These are phyloP conservation scores for Lithospermum erythrorhizon DNA, from an alignment of 257 asterid species.

Conservation along the genomic window DNA sequence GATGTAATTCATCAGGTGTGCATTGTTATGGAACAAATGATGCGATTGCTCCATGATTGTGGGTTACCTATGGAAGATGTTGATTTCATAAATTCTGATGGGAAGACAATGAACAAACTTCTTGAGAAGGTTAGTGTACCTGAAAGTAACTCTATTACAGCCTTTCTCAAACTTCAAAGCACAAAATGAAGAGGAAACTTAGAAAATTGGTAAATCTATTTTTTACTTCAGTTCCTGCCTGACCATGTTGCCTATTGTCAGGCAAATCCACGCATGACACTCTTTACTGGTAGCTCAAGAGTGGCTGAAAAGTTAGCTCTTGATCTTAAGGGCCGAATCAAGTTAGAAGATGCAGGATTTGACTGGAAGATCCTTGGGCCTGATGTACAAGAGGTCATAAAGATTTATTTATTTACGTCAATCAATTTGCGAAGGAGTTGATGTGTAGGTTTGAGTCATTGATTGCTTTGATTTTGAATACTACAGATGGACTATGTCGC, in stretches of 20 bases:
- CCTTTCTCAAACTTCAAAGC: neutral
- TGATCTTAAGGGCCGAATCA: slow-evolving; percentile 75
- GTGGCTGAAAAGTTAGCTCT: slow-evolving; percentile 83
- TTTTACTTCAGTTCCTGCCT: neutral
- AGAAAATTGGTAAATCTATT: neutral
- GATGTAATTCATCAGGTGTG: slow-evolving; percentile 42
- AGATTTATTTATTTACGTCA: neutral
- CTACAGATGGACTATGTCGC: slow-evolving; percentile 76
- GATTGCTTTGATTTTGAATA: slow-evolving; percentile 3
- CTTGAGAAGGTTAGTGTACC: slow-evolving; percentile 61
- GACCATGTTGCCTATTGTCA: slow-evolving; percentile 14
- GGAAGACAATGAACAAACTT: slow-evolving; percentile 73
- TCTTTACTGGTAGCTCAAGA: slow-evolving; percentile 89
- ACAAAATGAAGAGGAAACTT: neutral
- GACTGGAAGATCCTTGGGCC: slow-evolving; percentile 99
- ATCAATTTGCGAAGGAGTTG: neutral
- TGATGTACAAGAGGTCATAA: slow-evolving; percentile 72
- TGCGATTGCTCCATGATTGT: slow-evolving; percentile 79
- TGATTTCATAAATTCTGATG: slow-evolving; percentile 88
- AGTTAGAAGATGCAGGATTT: slow-evolving; percentile 92
- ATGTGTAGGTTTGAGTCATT: neutral
- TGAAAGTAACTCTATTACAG: neutral
- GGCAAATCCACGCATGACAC: slow-evolving; percentile 96
- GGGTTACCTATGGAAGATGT: slow-evolving; percentile 82
- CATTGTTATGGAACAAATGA: slow-evolving; percentile 90